phyloP scores from a whole-genome alignment of 768 basidiomycete genomes.

The Termitomyces sp. region DNA sequence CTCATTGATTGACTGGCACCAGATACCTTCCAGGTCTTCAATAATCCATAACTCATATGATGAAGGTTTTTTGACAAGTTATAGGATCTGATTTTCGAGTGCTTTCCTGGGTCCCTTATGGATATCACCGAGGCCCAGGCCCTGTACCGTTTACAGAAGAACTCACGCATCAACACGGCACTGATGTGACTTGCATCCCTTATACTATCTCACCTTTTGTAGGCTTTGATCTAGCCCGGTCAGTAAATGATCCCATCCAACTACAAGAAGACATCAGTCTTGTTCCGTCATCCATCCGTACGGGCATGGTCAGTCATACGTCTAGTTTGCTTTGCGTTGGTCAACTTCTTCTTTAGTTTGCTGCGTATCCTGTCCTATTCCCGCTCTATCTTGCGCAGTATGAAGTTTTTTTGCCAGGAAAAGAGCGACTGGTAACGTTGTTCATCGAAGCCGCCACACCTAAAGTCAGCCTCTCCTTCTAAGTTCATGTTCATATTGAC shows the following conservation, averaged over 20 bases:
- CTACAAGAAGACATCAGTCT: constrained; percentile 34
- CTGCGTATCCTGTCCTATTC: constrained; percentile 59
- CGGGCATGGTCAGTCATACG: constrained; percentile 35
- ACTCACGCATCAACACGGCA: constrained; percentile 40
- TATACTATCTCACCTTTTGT: constrained; percentile 51
- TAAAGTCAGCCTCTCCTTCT: constrained; percentile 14
- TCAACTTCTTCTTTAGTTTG: constrained; percentile 29
- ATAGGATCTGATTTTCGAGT: constrained; percentile 40
- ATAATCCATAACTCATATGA: background rate
- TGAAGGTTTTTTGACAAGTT: background rate
- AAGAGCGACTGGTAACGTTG: constrained; percentile 14
- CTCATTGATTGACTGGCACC: constrained; percentile 12
- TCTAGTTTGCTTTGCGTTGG: background rate
- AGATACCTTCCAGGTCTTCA: constrained; percentile 47
- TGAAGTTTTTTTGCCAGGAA: constrained; percentile 17
- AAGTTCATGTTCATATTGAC: background rate
- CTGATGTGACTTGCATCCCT: constrained; percentile 50
- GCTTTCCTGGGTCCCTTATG: constrained; percentile 39
- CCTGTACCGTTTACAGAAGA: constrained; percentile 44
- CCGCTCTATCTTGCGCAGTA: constrained; percentile 60
- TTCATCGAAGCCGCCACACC: constrained; percentile 28
- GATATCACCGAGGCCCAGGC: constrained; percentile 21
- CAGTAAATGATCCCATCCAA: constrained; percentile 25
- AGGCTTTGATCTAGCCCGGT: constrained; percentile 30
- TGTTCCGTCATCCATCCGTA: constrained; percentile 36